These are phyloP conservation scores for Puccinia polysora DNA, from an alignment of 1,284 basidiomycete species.

Conservation along the genomic window DNA sequence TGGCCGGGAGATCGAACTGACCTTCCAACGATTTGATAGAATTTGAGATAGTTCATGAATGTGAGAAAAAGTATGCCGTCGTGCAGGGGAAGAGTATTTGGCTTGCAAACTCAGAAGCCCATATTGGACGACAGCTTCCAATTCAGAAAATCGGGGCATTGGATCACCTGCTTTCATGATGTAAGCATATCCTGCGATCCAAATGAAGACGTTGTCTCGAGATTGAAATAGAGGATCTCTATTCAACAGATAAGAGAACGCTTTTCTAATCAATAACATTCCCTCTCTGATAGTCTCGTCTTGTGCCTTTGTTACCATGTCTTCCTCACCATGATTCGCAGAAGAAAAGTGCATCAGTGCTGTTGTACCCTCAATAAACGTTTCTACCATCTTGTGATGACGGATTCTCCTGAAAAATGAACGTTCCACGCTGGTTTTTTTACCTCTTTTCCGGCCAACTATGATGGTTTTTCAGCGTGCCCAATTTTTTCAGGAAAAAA, in stretches of 20 bases:
- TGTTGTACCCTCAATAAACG: too few species aligned
- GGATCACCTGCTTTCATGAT: neutral
- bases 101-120: conserved; percentile 1
- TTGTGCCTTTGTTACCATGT: too few species aligned
- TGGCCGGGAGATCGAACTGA: neutral
- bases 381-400: too few species aligned
- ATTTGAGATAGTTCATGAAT: neutral
- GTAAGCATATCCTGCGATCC: neutral
- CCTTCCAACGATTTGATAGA: neutral
- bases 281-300: neutral
- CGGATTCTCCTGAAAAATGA: too few species aligned
- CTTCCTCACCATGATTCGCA: too few species aligned
- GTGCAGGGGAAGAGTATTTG: neutral
- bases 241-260: neutral
- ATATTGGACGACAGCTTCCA: conserved; percentile 7
- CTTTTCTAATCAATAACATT: neutral
- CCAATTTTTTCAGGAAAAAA: too few species aligned
- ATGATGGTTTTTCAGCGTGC: too few species aligned
- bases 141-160: neutral
- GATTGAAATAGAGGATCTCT: neutral
- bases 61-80: neutral
- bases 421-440: too few species aligned
- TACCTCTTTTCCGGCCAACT: too few species aligned
- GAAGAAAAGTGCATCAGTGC: too few species aligned
- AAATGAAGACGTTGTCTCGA: neutral